A percentile compares a stretch with the other conserved stretches of the same genome.
These are phyloP conservation scores for Suillus americanus DNA, from an alignment of 768 basidiomycete species.

Conservation along the genomic window DNA sequence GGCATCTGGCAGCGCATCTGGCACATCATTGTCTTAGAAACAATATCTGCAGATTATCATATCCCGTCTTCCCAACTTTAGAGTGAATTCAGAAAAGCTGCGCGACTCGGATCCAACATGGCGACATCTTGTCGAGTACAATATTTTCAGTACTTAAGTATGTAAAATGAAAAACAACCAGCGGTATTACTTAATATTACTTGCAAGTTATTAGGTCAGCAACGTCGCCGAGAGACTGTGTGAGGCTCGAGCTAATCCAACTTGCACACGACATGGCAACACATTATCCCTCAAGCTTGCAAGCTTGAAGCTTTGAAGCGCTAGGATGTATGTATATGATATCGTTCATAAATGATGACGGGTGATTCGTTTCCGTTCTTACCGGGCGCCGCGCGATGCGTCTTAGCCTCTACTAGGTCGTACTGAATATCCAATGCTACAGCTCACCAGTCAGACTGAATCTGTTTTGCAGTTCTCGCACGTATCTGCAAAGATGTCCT, in stretches of 20 bases:
- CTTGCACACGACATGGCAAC: too few species aligned
- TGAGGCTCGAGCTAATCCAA: too few species aligned
- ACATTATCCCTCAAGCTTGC: too few species aligned
- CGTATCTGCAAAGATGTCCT: background rate
- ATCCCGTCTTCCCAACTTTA: background rate
- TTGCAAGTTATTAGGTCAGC: background rate
- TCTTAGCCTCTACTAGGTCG: background rate
- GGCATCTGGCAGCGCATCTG: too few species aligned
- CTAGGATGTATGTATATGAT: too few species aligned
- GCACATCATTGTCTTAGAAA: background rate
- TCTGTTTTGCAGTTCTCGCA: background rate
- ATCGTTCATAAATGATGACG: background rate
- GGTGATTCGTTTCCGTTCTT: background rate
- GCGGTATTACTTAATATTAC: too few species aligned
- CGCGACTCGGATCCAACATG: too few species aligned
- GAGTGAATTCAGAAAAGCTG: background rate
- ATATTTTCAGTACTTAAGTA: too few species aligned
- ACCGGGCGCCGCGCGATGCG: background rate
- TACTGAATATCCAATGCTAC: background rate
- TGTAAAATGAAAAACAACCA: too few species aligned
- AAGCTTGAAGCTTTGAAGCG: too few species aligned
- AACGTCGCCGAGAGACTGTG: too few species aligned
- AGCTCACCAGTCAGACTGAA: background rate
- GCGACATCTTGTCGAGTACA: too few species aligned
- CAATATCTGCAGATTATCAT: background rate